Evolutionary conservation across 2,329 filamentous ascomycete species (phyloP).

Genomic region (Rosellinia necatrix): DNA sequence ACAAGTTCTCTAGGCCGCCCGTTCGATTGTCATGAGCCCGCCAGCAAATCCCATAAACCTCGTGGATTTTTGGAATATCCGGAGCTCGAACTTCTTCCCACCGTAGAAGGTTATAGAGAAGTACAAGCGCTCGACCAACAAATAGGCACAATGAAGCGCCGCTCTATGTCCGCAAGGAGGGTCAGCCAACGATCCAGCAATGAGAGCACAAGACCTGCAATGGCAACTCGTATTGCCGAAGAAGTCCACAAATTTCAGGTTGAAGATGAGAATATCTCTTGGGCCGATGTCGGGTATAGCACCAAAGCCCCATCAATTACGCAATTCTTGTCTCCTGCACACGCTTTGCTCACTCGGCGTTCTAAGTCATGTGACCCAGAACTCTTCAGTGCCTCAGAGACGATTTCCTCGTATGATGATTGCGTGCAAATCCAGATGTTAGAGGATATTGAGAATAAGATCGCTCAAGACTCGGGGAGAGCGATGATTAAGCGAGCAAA

Average conservation of each 20-base stretch:
- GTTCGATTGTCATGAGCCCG: conserved; percentile 2
- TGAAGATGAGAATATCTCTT: conserved; percentile 12
- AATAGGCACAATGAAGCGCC: conserved; percentile 40
- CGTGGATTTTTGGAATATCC: conserved; percentile 41
- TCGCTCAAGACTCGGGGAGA: neutral
- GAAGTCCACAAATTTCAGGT: conserved; percentile 36
- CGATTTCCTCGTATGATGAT: conserved; percentile 35
- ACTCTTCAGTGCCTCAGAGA: conserved; percentile 22
- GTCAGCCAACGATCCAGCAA: conserved; percentile 13
- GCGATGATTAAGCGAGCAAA: conserved; percentile 22
- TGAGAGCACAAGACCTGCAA: conserved; percentile 26
- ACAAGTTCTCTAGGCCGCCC: conserved; percentile 16
- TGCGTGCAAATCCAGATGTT: conserved; percentile 37
- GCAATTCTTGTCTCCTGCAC: conserved; percentile 20
- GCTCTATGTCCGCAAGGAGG: conserved; percentile 41
- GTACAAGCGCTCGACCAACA: conserved; percentile 40
- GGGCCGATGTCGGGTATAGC: conserved; percentile 8
- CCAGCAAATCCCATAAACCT: conserved; percentile 10
- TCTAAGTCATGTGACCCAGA: conserved; percentile 23
- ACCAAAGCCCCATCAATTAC: neutral
- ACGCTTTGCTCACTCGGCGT: conserved; percentile 13
- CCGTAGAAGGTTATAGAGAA: conserved; percentile 39
- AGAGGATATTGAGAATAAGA: conserved; percentile 26
- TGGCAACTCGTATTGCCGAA: conserved; percentile 35
- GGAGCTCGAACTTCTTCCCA: conserved; percentile 43